These are phyloP conservation scores for Symmetrospora coprosmae DNA, from an alignment of 768 basidiomycete genomes.

Conservation along the genomic window DNA sequence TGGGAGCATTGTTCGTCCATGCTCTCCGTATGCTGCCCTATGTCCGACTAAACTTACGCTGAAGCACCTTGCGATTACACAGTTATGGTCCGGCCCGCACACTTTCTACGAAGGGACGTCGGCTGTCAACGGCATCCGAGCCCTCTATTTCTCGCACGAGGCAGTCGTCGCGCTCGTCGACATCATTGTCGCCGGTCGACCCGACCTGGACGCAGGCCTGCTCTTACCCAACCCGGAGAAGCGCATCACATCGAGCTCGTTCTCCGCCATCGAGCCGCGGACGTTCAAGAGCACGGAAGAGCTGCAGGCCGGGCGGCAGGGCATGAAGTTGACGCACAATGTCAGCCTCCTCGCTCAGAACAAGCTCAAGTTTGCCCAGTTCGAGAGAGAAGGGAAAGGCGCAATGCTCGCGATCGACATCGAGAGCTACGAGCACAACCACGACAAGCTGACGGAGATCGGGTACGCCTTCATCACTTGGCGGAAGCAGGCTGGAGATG, in stretches of 20 bases:
- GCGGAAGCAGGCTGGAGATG: background rate
- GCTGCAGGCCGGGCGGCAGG: background rate
- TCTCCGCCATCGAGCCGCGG: background rate
- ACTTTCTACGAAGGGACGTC: conserved; percentile 14
- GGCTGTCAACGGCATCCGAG: background rate
- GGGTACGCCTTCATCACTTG: background rate
- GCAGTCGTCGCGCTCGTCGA: background rate
- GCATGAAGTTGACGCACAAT: background rate
- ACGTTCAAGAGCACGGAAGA: background rate
- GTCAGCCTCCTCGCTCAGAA: background rate
- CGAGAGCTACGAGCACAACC: conserved; percentile 11
- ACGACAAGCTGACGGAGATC: background rate
- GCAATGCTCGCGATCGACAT: conserved; percentile 4
- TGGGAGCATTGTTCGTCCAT: background rate
- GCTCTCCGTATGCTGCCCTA: background rate
- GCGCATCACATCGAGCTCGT: background rate
- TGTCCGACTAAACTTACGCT: background rate
- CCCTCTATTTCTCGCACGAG: background rate
- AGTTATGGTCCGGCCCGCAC: conserved; percentile 1
- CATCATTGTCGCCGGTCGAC: background rate
- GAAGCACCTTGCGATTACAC: background rate
- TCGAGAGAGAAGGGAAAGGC: background rate
- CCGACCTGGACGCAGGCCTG: background rate
- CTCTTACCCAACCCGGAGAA: background rate
- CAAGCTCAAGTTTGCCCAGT: background rate